Evolutionary conservation across 371 early-diverging fungal species (phyloP), one percentile per base, ranked within the genome.

Genomic region (Lichtheimia hyalospora): DNA sequence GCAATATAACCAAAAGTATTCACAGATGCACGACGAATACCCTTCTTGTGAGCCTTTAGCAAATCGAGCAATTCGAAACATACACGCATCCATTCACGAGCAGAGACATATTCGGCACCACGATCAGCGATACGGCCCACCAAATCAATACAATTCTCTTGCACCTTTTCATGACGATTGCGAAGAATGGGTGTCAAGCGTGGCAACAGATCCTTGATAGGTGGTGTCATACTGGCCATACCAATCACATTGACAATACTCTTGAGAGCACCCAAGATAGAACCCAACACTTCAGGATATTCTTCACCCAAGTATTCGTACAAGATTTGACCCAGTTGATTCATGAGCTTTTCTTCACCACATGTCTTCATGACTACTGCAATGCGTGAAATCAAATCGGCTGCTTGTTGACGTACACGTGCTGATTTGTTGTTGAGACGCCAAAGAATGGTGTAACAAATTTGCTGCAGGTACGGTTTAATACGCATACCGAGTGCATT

Each of bases 41-140:
- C 93, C 80, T 92, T 96, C 69, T 92, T 92, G 81, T 95, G 96
- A 1, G 99, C 96, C 68, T 96, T 95, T 50, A 99, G 82, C 74
- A 96, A 84, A 70, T 98, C 99, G 46, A 98, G 81, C 46, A 99
- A 77, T 71, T 96, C 98, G 67, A 98, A 98, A 64, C 97, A 97
- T 61, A 96, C 96, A 57, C 99, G 92, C 96, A 99, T 96, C 99
- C 99, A 99, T 80, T 99, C 99, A 66, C 96, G 88, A 3, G 97
- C 93, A 62, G 90, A 88, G n/a, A 99, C 97, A 73, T 88, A 92
- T 69, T 97, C 97, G n/a, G 98, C 95, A 58, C 94, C 99, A 67
- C 97, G 92, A 74, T 97, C 98, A 12, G 98, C 99, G 65, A 98
- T 96, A 73, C 96, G 91, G 21, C 98, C 98, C 3, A 99, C 96